Base-by-base conservation (phyloP, 164 flowering plant genomes). In the Magnolia kwangsiensis region DNA sequence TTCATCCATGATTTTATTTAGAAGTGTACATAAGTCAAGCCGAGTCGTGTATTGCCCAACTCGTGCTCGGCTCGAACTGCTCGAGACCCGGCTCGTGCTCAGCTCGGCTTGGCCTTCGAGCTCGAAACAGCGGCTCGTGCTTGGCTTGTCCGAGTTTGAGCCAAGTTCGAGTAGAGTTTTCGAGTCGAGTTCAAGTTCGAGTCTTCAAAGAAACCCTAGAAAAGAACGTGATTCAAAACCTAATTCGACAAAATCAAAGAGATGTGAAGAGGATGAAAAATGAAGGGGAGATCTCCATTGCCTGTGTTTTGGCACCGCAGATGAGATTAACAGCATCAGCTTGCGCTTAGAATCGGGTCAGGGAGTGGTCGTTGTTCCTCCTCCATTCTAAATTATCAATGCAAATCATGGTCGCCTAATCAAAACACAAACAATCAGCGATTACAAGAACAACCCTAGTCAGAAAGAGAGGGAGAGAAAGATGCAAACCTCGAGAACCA, bases 331-430 rank as follows among this genome's bases (percentile, higher is more conserved):
- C 92, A n/a, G 99, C 99, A 55, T 93, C 98, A 4, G 92, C 86
- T 83, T 92, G 99, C 73, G 98, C 97, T 77, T 90, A 93, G 76
- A 96, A 90, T 75, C 99, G 78, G 20, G 86, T 83, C 3, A 96
- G 98, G 23, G 90, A 77, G 81, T 94, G 92, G 83, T 96, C 99
- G 0, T 98, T 97, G 73, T 94, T 96, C n/a, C 98, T 84, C 94
- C 90, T 94, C 97, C 97, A 96, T 64, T 96, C 99, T 2, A 98
- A 96, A 80, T 96, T 96, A 74, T 94, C 99, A 72, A 96, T 89
- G 78, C 99, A 96, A 82, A 96, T 94, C 97, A 96, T 94, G 5
- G 98, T 92, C 77, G 99, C 99, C 99, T 96, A 82, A 74, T 72
- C 58, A 66, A 29, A 67, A 14, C 67, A 20, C 59, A 59, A 73